Percentiles rank a stretch among this genome's conserved stretches.
Evolutionary conservation across 2,329 filamentous ascomycete species (phyloP).

Genomic region (Colletotrichum melonis): DNA sequence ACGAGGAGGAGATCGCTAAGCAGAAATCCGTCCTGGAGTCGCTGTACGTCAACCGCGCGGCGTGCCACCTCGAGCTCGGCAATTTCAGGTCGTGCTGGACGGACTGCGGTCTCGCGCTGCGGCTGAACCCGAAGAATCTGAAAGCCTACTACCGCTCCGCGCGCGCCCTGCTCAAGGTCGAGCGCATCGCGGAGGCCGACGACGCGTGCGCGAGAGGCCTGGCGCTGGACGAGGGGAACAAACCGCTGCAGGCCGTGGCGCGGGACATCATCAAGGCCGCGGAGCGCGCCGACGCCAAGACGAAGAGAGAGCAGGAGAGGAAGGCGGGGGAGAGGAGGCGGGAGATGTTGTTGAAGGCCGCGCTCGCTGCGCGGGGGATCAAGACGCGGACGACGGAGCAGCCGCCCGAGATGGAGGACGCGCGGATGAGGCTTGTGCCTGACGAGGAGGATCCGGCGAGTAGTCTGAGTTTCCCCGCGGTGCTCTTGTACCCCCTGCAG

Average conservation of each 20-base stretch:
- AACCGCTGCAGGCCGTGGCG: slow-evolving; percentile 70
- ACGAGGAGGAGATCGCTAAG: slow-evolving; percentile 67
- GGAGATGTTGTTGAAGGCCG: slow-evolving; percentile 70
- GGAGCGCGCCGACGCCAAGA: slow-evolving; percentile 64
- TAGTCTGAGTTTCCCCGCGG: slow-evolving; percentile 78
- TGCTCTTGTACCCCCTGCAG: slow-evolving; percentile 87
- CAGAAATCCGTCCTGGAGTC: slow-evolving; percentile 77
- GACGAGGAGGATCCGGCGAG: slow-evolving; percentile 80
- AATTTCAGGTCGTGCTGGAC: slow-evolving; percentile 90
- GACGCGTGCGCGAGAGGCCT: slow-evolving; percentile 83
- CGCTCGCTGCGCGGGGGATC: slow-evolving; percentile 78
- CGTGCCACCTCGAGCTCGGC: slow-evolving; percentile 87
- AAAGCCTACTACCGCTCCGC: slow-evolving; percentile 93
- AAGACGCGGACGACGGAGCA: slow-evolving; percentile 72
- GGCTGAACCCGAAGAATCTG: slow-evolving; percentile 81
- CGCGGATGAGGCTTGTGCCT: slow-evolving; percentile 74
- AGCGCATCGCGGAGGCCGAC: slow-evolving; percentile 82
- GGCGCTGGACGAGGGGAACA: slow-evolving; percentile 76
- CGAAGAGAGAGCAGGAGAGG: slow-evolving; percentile 66
- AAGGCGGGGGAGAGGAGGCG: slow-evolving; percentile 66
- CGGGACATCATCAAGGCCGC: slow-evolving; percentile 72
- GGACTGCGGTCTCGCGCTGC: slow-evolving; percentile 84
- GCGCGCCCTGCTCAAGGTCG: slow-evolving; percentile 80
- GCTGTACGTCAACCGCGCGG: slow-evolving; percentile 86
- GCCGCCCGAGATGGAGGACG: slow-evolving; percentile 90